phyloP scores from a whole-genome alignment of 1,139 yeast genomes.

The Blastobotrys illinoisensis region DNA sequence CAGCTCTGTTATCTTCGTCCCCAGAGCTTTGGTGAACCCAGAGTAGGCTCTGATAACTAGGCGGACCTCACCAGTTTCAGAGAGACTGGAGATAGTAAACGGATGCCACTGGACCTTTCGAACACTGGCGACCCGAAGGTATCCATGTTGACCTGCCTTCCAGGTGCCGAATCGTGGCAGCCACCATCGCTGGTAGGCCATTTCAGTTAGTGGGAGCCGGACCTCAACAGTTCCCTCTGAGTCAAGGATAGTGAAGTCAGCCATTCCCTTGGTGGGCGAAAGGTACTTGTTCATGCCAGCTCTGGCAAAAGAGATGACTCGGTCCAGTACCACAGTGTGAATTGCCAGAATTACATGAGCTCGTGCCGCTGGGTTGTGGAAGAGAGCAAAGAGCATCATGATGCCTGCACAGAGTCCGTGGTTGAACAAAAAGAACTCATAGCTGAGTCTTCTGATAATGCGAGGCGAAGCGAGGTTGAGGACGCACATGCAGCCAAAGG shows the following conservation, averaged over 20 bases:
- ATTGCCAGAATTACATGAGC: conserved; percentile 41
- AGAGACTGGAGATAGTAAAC: conserved; percentile 42
- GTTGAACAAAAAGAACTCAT: conserved; percentile 42
- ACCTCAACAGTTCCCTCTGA: conserved; percentile 35
- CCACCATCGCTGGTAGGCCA: conserved; percentile 32
- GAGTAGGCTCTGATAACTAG: conserved; percentile 39
- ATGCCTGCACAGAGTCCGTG: conserved; percentile 42
- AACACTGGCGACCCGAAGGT: conserved; percentile 39
- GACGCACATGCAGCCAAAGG: conserved; percentile 38
- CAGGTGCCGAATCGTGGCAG: conserved; percentile 41
- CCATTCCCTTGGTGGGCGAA: conserved; percentile 40
- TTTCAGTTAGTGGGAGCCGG: conserved; percentile 8
- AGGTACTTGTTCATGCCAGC: conserved; percentile 34
- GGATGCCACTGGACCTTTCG: conserved; percentile 43
- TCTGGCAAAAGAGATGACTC: conserved; percentile 35
- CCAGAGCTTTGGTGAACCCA: conserved; percentile 43
- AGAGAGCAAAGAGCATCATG: conserved; percentile 42
- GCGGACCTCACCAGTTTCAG: conserved; percentile 38
- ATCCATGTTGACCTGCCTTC: conserved; percentile 47
- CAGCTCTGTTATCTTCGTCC: conserved; percentile 28
- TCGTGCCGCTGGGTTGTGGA: conserved; percentile 39
- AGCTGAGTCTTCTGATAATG: conserved; percentile 39
- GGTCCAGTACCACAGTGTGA: conserved; percentile 43
- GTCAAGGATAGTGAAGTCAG: conserved; percentile 36
- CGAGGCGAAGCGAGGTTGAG: conserved; percentile 39